Evolutionary conservation across 78 protist species (phyloP), one percentile per base, ranked within the genome.

Genomic region (Dictyostelium capitatum): DNA sequence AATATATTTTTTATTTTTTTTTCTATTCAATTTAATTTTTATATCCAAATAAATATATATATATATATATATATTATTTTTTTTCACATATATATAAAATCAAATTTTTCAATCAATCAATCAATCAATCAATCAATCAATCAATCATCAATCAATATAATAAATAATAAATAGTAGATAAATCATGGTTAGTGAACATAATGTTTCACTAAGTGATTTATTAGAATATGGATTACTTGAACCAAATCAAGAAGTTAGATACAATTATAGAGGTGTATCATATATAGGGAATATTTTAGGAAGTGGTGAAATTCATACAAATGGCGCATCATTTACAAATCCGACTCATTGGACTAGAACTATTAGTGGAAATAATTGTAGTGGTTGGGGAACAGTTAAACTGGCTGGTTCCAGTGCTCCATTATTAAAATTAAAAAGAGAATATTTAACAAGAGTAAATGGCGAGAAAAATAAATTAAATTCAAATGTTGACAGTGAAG

Each of bases 291-390:
- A 28, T 32, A 75, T 84, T 19, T 53, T 57, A 43, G 8, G 19
- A 14, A 84, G 75, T 59, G 92, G 92, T 4, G 92, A 84, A 81
- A 84, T 84, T 28, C 92, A 74, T 75, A 84, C 92, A 19, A 81
- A 84, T 41, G 92, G 92, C 10, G 78, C 4, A 20, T 47, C 54
- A n/a, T 84, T 43, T 48, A 84, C 65, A 1, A 84, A 84, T 37
- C 92, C 92, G 3, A 84, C 92, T 14, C 92, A 84, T 56, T 84
- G 92, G 92, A 84, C 92, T 20, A 20, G 92, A 8, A 84, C 92
- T 2, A 74, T 84, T 3, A 59, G 78, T 25, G 92, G 92, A 5
- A 84, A 84, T 43, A 84, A 84, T 32, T 84, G 92, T 43, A 74
- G 83, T 84, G 92, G 92, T 23, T 84, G 92, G 92, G 92, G 92